Conservation (phyloP, 176 grass and related monocot species). For the Pontederia paniculata region DNA sequence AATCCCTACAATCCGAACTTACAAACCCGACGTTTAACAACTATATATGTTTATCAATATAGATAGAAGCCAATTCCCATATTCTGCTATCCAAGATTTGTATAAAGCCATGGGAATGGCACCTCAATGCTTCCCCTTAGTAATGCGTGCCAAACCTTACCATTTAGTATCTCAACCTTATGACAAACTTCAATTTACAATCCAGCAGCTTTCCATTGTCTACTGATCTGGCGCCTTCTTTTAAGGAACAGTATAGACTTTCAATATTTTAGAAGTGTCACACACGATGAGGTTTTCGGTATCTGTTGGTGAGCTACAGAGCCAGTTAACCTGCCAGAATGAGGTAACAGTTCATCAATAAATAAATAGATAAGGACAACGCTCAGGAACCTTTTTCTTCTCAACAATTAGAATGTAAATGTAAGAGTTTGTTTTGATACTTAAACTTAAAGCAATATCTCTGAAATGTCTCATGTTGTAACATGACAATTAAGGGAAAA, state of each 20-base stretch:
- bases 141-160: neutral
- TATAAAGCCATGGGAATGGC: neutral
- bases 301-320: constrained; percentile 64
- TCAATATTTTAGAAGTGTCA: constrained; percentile 82
- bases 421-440: neutral
- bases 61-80: too few relatives aligned
- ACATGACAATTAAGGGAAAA: too few relatives aligned
- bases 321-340: constrained; percentile 73
- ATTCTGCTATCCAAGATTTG: too few relatives aligned
- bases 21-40: too few relatives aligned
- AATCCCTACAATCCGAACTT: too few relatives aligned
- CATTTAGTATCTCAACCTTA: too few relatives aligned
- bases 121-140: neutral
- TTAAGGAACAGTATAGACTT: constrained; percentile 47
- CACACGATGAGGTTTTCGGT: constrained; percentile 86
- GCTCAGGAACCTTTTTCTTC: constrained; percentile 4
- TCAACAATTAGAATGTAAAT: constrained; percentile 12
- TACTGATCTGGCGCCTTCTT: neutral
- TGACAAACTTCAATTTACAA: neutral
- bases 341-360: constrained; percentile 11
- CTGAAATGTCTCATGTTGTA: too few relatives aligned
- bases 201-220: neutral
- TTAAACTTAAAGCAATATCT: too few relatives aligned
- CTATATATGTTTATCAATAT: too few relatives aligned
- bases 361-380: constrained; percentile 2